phyloP scores from a whole-genome alignment of 2,329 filamentous ascomycete genomes.

The Talaromyces atroroseus region DNA sequence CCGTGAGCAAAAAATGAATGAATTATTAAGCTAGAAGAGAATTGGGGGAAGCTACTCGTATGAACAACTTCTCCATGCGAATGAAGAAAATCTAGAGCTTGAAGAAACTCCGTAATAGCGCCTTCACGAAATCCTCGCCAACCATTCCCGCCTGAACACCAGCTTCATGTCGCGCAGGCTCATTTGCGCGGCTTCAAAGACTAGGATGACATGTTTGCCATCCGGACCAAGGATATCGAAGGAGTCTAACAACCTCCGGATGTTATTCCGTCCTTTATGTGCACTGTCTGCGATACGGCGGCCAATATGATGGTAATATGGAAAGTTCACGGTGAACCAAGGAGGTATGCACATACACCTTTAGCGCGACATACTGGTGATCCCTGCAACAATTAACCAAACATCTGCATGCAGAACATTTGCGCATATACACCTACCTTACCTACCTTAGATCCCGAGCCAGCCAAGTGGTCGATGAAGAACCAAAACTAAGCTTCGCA shows the following conservation, averaged over 20 bases:
- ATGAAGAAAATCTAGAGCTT: constrained; percentile 44
- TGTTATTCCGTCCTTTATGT: constrained; percentile 24
- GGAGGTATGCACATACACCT: neutral
- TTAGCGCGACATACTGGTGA: neutral
- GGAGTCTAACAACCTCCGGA: constrained; percentile 16
- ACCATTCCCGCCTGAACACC: constrained; percentile 28
- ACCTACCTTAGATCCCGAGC: constrained; percentile 18
- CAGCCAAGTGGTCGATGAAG: constrained; percentile 34
- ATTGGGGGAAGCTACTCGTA: constrained; percentile 35
- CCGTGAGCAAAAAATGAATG: neutral
- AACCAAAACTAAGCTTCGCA: constrained; percentile 32
- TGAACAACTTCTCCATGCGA: constrained; percentile 43
- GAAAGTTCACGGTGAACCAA: constrained; percentile 28
- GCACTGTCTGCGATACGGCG: constrained; percentile 7
- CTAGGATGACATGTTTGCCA: constrained; percentile 28
- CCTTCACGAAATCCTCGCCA: constrained; percentile 28
- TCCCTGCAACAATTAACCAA: neutral
- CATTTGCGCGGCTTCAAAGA: constrained; percentile 40
- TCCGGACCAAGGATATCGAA: constrained; percentile 4
- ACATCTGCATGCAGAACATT: neutral
- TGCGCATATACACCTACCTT: constrained; percentile 1
- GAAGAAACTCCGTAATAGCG: constrained; percentile 36
- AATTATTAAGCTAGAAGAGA: neutral
- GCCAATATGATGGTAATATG: constrained; percentile 40
- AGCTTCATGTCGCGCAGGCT: constrained; percentile 36